Conservation (phyloP, 2,329 filamentous ascomycete genomes). For the Colletotrichum neosansevieriae region DNA sequence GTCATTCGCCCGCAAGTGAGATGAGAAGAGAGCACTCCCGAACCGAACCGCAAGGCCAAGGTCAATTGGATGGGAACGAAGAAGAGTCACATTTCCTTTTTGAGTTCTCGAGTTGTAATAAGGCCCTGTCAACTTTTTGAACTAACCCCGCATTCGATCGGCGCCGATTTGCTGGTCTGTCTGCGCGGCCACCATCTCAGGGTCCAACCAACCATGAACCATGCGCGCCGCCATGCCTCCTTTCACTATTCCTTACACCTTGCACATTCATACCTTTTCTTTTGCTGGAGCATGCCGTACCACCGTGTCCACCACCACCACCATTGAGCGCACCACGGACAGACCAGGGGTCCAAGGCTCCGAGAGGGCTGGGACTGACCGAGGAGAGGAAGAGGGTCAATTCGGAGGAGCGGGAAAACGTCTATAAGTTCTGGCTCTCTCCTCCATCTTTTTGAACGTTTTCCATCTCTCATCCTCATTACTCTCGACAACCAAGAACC, state of each 20-base stretch:
- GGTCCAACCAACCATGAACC: slow-evolving; percentile 39
- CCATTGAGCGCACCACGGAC: slow-evolving; percentile 17
- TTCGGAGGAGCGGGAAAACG: slow-evolving; percentile 2
- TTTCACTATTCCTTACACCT: slow-evolving; percentile 25
- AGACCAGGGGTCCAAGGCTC: slow-evolving; percentile 39
- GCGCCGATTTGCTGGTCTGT: slow-evolving; percentile 28
- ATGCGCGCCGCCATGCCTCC: background rate
- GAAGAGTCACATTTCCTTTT: slow-evolving; percentile 1
- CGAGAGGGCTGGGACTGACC: slow-evolving; percentile 5
- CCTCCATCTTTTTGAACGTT: background rate
- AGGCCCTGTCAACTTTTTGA: slow-evolving; percentile 33
- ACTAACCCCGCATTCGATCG: slow-evolving; percentile 38
- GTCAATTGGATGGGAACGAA: background rate
- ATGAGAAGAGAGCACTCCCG: background rate
- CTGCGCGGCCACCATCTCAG: slow-evolving; percentile 32
- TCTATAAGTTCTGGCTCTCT: slow-evolving; percentile 35
- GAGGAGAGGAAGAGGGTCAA: slow-evolving; percentile 15
- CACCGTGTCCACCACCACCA: slow-evolving; percentile 14
- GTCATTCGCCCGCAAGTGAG: slow-evolving; percentile 26
- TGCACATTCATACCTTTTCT: slow-evolving; percentile 6
- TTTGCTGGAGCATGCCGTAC: background rate
- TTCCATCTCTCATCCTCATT: background rate
- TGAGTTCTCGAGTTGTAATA: slow-evolving; percentile 34
- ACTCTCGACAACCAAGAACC: background rate
- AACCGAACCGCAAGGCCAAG: background rate